Evolutionary conservation across 805 yeast genomes (phyloP), one percentile per base, ranked within the genome.

Genomic region (Hanseniaspora occidentalis): DNA sequence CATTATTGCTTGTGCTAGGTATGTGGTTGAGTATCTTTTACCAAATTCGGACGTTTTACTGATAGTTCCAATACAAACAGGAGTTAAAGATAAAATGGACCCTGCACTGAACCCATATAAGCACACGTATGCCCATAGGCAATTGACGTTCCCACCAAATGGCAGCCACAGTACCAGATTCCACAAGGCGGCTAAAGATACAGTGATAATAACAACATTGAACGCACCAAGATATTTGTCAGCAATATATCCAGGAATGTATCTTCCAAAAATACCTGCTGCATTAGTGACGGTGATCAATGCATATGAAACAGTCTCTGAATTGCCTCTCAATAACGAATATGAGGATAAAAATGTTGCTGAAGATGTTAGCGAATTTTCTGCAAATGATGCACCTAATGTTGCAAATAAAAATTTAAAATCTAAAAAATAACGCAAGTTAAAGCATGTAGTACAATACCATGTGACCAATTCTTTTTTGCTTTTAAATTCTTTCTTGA

Each of bases 281-380:
- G 56, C 53, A 37, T 61, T 62, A 40, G 67, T 50, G 8, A 71
- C 46, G 0, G 75, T 67, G 25, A 75, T 52, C 47, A 75, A 50
- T 6, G 70, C 47, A 47, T 66, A 73, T 3, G 77, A 62, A 13
- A 61, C 56, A 20, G 61, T 57, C 29, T 64, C 64, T 2, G 66
- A 48, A 21, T 64, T 63, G 1, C 79, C 79, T 33, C 63, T 55
- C 13, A 67, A 65, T 33, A 72, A 50, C 0, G 77, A 70, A 47
- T 70, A 76, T 2, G 79, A 72, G 1, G 79, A 65, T 41, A 73
- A 54, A 47, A 66, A 74, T 10, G 78, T 71, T 6, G 70, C 53
- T 0, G 69, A 60, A 29, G 70, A 63, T 37, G 73, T 61, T 36
- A 71, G 51, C 9, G 74, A 64, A 41, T 67, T 54, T 48, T 73